These are phyloP conservation scores for Cladosporium sp. DNA, from an alignment of 2,329 filamentous ascomycete species.

Conservation along the genomic window DNA sequence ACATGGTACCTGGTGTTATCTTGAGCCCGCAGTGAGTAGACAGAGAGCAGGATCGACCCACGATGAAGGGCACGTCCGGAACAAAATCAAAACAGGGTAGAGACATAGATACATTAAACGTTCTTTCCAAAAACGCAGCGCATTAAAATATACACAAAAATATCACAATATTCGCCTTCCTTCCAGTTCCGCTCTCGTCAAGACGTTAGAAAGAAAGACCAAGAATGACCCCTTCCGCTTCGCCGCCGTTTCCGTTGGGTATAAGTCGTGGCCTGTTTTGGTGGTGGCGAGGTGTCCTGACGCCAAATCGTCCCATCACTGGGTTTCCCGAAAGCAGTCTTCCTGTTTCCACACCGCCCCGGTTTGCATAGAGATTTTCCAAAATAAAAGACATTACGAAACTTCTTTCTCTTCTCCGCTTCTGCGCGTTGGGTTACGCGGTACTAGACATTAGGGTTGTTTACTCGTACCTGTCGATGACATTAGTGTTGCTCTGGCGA, in stretches of 20 bases:
- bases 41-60: too few relatives aligned
- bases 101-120: constrained; percentile 12
- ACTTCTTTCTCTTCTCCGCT: not conserved
- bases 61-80: too few relatives aligned
- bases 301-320: not conserved
- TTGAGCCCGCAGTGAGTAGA: not conserved
- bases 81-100: not conserved
- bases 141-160: constrained; percentile 2
- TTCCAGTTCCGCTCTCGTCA: not conserved
- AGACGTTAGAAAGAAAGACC: not conserved
- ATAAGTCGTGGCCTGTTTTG: constrained; percentile 9
- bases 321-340: not conserved
- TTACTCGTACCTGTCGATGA: constrained; percentile 15
- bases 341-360: not conserved
- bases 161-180: not conserved
- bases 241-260: constrained; percentile 3
- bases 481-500: not conserved
- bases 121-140: not conserved
- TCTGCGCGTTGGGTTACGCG: not conserved
- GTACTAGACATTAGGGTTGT: constrained; percentile 12
- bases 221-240: not conserved
- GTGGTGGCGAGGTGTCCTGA: not conserved
- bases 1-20: too few relatives aligned
- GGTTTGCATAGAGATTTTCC: not conserved
- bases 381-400: constrained; percentile 16